Conservation (phyloP, 2,329 filamentous ascomycete genomes). For the Colletotrichum lindemuthianum region DNA sequence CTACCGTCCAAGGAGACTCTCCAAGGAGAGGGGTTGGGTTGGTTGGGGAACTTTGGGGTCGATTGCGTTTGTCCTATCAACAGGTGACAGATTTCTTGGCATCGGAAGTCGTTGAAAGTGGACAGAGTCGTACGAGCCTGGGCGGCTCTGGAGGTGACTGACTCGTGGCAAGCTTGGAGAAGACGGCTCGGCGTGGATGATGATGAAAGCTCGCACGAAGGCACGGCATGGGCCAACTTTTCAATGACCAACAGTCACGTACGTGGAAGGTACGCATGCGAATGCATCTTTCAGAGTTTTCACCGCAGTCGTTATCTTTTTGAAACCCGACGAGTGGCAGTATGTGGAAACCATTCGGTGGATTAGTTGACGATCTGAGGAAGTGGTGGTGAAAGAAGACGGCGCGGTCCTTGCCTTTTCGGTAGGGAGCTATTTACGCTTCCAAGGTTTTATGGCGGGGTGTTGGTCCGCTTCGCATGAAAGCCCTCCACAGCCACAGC, state of each 20-base stretch:
- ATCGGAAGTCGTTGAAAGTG: constrained; percentile 29
- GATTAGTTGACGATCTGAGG: constrained; percentile 8
- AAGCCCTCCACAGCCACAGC: constrained; percentile 11
- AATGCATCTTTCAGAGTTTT: constrained; percentile 14
- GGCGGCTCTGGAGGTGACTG: constrained; percentile 18
- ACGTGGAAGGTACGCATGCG: neutral
- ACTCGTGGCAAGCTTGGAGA: constrained; percentile 18
- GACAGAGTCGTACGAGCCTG: constrained; percentile 28
- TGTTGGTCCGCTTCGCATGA: constrained; percentile 9
- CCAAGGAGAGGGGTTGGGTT: constrained; percentile 4
- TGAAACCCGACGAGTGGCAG: constrained; percentile 26
- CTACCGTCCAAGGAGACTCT: constrained; percentile 10
- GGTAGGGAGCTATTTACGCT: neutral
- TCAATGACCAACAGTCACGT: constrained; percentile 3
- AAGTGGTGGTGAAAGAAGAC: constrained; percentile 3
- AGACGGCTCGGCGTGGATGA: constrained; percentile 12
- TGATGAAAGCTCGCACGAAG: neutral
- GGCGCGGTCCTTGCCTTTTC: constrained; percentile 13
- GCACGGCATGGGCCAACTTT: neutral
- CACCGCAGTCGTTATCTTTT: constrained; percentile 8
- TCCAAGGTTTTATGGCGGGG: constrained; percentile 20
- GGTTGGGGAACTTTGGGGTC: neutral
- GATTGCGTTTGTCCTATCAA: constrained; percentile 20
- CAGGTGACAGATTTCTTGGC: constrained; percentile 26
- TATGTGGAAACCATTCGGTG: constrained; percentile 20